Evolutionary conservation across 2,329 filamentous ascomycete genomes (phyloP), one percentile per base, ranked within the genome.

Genomic region (Claviceps paspali): DNA sequence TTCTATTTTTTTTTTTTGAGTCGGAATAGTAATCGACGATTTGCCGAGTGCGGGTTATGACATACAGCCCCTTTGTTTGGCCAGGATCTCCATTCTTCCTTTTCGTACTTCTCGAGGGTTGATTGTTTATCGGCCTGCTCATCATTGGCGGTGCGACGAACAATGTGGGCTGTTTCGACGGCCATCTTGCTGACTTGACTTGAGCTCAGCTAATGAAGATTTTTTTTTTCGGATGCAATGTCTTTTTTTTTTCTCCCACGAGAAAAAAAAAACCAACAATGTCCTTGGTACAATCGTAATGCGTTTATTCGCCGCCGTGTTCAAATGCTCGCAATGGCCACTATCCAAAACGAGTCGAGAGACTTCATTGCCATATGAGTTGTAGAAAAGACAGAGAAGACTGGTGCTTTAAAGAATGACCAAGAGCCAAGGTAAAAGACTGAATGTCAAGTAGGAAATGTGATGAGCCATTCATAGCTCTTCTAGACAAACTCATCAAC

Each of bases 1-100:
- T n/a, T n/a, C n/a, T n/a, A n/a, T n/a, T n/a, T n/a, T n/a, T n/a
- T n/a, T n/a, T n/a, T n/a, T n/a, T n/a, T n/a, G n/a, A n/a, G n/a
- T n/a, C n/a, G n/a, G n/a, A n/a, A n/a, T n/a, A n/a, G n/a, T n/a
- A n/a, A n/a, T n/a, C n/a, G n/a, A n/a, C n/a, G n/a, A n/a, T n/a
- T n/a, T n/a, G n/a, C n/a, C n/a, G 11, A 21, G 10, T 4, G 22
- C 10, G 24, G 30, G 15, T 6, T 5, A 15, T 15, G 14, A 18
- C 57, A 46, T 52, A 66, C 64, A 2, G 60, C 65, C 5, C 63
- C 63, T 42, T 66, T 58, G 14, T 67, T 67, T 6, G 65, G 65
- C 65, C 65, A 68, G 5, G 60, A 49, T 27, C 54, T 56, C 49
- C 60, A 67, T 2, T 54, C 48, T 27, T 51, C 45, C 4, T 46